Conservation (phyloP, 2,329 filamentous ascomycete species). For the Hirsutella rhossiliensis region DNA sequence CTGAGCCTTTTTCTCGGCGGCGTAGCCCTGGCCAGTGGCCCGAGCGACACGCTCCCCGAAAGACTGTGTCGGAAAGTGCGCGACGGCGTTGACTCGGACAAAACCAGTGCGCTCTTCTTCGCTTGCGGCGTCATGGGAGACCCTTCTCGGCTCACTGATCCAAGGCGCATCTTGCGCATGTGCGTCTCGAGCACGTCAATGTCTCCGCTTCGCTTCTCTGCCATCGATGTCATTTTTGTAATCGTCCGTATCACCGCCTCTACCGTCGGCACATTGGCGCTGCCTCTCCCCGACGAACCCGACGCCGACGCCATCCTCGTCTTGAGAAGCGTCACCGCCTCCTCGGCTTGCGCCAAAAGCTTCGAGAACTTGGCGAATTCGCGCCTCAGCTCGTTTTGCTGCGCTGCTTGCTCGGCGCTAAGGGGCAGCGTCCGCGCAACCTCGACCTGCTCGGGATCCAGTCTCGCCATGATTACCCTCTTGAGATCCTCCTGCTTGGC, state of each 20-base stretch:
- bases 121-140: slow-evolving; percentile 28
- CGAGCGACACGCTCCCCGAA: slow-evolving; percentile 23
- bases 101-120: slow-evolving; percentile 21
- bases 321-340: slow-evolving; percentile 65
- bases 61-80: slow-evolving; percentile 28
- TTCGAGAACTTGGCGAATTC: slow-evolving; percentile 65
- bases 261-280: slow-evolving; percentile 60
- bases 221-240: slow-evolving; percentile 82
- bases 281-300: slow-evolving; percentile 32
- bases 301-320: slow-evolving; percentile 57
- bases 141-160: slow-evolving; percentile 29
- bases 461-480: slow-evolving; percentile 57
- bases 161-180: slow-evolving; percentile 59
- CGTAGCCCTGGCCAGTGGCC: slow-evolving; percentile 25
- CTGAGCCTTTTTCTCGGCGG: slow-evolving; percentile 49
- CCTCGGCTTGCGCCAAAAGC: slow-evolving; percentile 66
- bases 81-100: slow-evolving; percentile 29
- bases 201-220: slow-evolving; percentile 81
- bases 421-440: slow-evolving; percentile 59
- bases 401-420: slow-evolving; percentile 69
- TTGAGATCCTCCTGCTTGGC: slow-evolving; percentile 68
- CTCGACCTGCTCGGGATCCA: slow-evolving; percentile 56
- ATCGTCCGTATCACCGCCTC: slow-evolving; percentile 90
- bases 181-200: slow-evolving; percentile 83
- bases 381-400: slow-evolving; percentile 73